Conservation (phyloP, 768 basidiomycete species). For the Xerocomellus intermedius region DNA sequence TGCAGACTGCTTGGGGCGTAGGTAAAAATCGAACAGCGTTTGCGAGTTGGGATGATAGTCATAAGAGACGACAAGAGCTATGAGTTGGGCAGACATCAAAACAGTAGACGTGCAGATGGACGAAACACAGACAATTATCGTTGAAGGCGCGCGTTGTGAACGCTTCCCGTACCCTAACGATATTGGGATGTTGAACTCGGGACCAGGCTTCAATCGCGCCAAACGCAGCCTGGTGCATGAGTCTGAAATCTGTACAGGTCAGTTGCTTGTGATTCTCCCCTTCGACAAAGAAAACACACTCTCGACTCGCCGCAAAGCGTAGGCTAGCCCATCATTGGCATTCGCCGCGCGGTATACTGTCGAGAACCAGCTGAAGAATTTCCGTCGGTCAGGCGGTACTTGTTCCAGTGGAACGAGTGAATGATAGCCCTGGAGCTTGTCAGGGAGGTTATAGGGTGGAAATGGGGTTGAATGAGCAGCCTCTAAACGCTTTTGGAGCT, state of each 20-base stretch:
- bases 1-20: conserved; percentile 52
- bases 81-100: conserved; percentile 7
- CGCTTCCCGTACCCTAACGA: conserved; percentile 83
- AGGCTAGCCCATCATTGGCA: conserved; percentile 71
- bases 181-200: conserved; percentile 77
- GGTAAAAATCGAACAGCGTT: conserved; percentile 77
- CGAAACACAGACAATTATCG: conserved; percentile 71
- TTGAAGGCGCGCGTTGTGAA: conserved; percentile 93
- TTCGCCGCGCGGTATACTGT: conserved; percentile 82
- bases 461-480: conserved; percentile 36
- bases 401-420: conserved; percentile 78
- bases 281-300: conserved; percentile 45
- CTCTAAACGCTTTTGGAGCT: conserved; percentile 52
- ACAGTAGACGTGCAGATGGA: not conserved
- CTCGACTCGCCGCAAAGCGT: conserved; percentile 82
- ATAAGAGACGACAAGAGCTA: conserved; percentile 90
- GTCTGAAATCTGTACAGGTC: conserved; percentile 65
- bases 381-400: conserved; percentile 56
- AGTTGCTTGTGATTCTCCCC: not conserved
- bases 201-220: conserved; percentile 83
- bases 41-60: conserved; percentile 83
- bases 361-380: conserved; percentile 78
- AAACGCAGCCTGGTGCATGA: conserved; percentile 82
- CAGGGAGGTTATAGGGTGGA: conserved; percentile 63
- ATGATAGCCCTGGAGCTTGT: conserved; percentile 90